These are phyloP conservation scores for Saccharum officinarum DNA, from an alignment of 176 grass and related monocot genomes.

Conservation along the genomic window DNA sequence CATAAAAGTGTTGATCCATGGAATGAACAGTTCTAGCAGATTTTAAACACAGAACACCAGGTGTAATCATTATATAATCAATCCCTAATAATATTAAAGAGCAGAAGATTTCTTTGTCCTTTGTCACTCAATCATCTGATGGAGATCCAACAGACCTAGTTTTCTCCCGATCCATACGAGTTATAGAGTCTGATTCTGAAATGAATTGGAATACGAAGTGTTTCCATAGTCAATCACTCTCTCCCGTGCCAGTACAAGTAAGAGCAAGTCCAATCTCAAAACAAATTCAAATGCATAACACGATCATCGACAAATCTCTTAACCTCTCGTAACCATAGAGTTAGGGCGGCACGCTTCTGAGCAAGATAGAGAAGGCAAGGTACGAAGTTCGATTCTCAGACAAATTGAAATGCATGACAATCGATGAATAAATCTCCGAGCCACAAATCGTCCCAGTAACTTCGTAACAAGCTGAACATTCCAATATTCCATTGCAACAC, in stretches of 20 bases:
- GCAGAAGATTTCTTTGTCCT: not conserved
- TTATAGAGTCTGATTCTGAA: not conserved
- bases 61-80: not conserved
- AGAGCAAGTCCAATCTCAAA: not conserved
- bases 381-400: not conserved
- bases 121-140: not conserved
- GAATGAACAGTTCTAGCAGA: constrained; percentile 16
- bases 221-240: not conserved
- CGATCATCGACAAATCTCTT: not conserved
- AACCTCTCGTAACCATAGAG: not conserved
- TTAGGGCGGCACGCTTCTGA: not conserved
- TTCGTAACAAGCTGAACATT: not conserved
- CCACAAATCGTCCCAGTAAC: not conserved
- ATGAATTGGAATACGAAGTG: not conserved
- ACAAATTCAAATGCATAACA: not conserved
- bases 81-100: not conserved
- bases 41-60: not conserved
- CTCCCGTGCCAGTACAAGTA: not conserved
- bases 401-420: not conserved
- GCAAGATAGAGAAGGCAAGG: not conserved
- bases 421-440: not conserved
- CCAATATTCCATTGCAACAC: not conserved
- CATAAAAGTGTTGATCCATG: not conserved
- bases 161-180: not conserved
- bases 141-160: not conserved